Conservation (phyloP, 1,284 basidiomycete species). For the Xerocomus cyaneibrunnescens region DNA sequence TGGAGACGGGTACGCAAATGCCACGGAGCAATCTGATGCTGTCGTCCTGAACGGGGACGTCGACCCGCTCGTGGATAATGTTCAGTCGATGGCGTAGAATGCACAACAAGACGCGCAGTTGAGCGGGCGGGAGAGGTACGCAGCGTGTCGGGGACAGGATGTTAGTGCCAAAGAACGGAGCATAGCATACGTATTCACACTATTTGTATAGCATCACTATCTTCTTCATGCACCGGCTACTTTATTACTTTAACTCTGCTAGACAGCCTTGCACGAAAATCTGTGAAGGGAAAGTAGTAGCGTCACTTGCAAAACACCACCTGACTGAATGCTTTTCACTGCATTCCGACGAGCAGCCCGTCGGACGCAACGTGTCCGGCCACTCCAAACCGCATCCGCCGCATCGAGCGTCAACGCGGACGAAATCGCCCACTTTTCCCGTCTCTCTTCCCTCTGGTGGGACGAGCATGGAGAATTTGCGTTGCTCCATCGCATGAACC, state of each 20-base stretch:
- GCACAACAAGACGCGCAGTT: not conserved
- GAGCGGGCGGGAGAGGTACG: constrained; percentile 47
- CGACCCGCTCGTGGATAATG: constrained; percentile 6
- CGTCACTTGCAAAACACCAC: too few relatives aligned
- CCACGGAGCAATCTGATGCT: constrained; percentile 36
- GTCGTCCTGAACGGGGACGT: constrained; percentile 53
- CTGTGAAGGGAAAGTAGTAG: too few relatives aligned
- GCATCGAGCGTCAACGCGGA: constrained; percentile 60
- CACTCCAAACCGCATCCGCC: constrained; percentile 25
- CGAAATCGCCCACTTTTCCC: constrained; percentile 93
- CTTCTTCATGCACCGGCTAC: not conserved
- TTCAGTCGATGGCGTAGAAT: too few relatives aligned
- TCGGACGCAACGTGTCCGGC: constrained; percentile 8
- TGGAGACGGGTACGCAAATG: constrained; percentile 36
- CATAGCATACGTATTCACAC: constrained; percentile 23
- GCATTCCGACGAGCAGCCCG: constrained; percentile 20
- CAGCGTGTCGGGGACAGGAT: constrained; percentile 69
- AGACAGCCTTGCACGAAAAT: too few relatives aligned
- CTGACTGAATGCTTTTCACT: constrained; percentile 20
- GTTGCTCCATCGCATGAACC: constrained; percentile 95
- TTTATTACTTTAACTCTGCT: not conserved
- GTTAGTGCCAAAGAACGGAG: too few relatives aligned
- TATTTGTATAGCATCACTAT: constrained; percentile 27
- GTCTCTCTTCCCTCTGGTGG: constrained; percentile 95
- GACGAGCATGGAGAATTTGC: constrained; percentile 91